phyloP scores from a whole-genome alignment of 2,329 filamentous ascomycete species.

The Fusarium sp. region DNA sequence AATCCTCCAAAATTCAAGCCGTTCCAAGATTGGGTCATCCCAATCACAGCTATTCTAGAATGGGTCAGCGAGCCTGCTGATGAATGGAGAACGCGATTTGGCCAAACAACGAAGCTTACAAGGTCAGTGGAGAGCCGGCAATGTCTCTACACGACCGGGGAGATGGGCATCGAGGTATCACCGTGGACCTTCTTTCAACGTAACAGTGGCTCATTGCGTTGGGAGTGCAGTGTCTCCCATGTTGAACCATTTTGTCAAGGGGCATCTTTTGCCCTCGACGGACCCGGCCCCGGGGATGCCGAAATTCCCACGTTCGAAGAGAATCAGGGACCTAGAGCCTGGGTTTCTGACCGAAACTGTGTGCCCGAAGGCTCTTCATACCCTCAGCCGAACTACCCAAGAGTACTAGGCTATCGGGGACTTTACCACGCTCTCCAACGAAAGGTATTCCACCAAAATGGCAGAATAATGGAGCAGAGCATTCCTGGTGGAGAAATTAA shows the following conservation, averaged over 20 bases:
- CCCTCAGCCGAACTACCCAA: background rate
- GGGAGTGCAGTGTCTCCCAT: background rate
- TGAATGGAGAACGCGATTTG: too few relatives aligned
- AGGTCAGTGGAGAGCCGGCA: too few relatives aligned
- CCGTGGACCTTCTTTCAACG: too few relatives aligned
- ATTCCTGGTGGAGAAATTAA: background rate
- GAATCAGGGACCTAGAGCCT: background rate
- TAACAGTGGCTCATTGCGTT: too few relatives aligned
- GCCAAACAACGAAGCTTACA: too few relatives aligned
- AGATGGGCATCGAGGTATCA: too few relatives aligned
- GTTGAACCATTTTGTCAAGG: background rate
- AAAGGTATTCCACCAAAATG: background rate
- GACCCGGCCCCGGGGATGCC: too few relatives aligned
- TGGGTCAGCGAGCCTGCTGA: too few relatives aligned
- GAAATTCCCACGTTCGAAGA: accelerated
- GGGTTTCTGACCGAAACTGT: background rate
- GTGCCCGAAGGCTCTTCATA: background rate
- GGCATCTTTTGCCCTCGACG: background rate
- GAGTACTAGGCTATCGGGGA: background rate
- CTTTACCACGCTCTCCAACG: background rate
- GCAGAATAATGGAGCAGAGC: background rate
- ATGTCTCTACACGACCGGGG: too few relatives aligned
- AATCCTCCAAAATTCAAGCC: background rate
- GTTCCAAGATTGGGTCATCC: background rate
- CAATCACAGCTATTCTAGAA: too few relatives aligned